Percentiles rank a stretch among this genome's conserved stretches.
Conservation (phyloP, 2,329 filamentous ascomycete species). For the Pseudovirgaria hyperparasitica region DNA sequence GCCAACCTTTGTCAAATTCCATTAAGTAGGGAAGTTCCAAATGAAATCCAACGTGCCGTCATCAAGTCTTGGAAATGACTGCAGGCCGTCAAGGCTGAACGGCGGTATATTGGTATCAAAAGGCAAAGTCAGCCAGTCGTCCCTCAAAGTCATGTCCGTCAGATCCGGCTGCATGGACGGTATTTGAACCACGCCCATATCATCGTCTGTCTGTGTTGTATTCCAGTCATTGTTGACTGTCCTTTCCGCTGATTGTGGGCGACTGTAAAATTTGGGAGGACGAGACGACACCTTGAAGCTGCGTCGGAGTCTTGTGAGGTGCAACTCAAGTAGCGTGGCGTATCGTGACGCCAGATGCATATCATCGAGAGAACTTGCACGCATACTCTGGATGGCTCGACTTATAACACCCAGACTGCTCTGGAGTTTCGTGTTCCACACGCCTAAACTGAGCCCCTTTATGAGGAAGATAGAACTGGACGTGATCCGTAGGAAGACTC, state of each 20-base stretch:
- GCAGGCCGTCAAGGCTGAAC: conserved; percentile 20
- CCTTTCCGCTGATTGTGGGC: conserved; percentile 17
- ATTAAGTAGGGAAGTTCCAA: conserved; percentile 25
- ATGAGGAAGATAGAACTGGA: conserved; percentile 44
- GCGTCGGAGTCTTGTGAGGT: conserved; percentile 24
- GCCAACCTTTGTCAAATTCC: no score
- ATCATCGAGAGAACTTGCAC: conserved; percentile 37
- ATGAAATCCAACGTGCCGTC: conserved; percentile 25
- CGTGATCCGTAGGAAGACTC: conserved; percentile 41
- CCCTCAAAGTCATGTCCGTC: conserved; percentile 23
- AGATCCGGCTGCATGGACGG: no score
- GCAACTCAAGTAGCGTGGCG: conserved; percentile 35
- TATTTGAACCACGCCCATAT: no score
- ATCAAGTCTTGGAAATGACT: conserved; percentile 24
- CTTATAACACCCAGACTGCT: conserved; percentile 36
- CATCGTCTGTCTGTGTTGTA: conserved; percentile 20
- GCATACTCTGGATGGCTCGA: conserved; percentile 34
- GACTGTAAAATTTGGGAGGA: conserved; percentile 20
- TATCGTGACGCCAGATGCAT: conserved; percentile 40
- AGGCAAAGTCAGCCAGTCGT: conserved; percentile 25
- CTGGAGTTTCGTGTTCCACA: conserved; percentile 35
- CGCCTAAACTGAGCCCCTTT: conserved; percentile 37
- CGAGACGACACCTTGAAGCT: conserved; percentile 24
- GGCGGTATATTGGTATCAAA: conserved; percentile 27
- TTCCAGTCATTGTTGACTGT: conserved; percentile 19